These are phyloP conservation scores for Solanum appendiculatum DNA, from an alignment of 257 asterid species.

Conservation along the genomic window DNA sequence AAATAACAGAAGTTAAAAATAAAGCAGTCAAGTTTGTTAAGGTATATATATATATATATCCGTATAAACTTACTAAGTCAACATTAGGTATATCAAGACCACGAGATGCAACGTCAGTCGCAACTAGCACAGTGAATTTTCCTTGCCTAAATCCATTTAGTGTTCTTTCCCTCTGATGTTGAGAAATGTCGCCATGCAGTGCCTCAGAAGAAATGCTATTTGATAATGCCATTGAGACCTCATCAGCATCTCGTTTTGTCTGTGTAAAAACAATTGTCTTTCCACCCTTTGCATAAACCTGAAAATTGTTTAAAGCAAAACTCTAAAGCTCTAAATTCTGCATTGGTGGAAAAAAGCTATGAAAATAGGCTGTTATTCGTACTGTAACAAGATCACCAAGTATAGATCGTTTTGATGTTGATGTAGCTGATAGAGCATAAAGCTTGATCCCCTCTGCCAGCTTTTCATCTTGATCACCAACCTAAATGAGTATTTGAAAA, in stretches of 20 bases:
- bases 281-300: constrained; percentile 95
- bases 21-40: not conserved
- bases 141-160: constrained; percentile 90
- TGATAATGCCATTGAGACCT: constrained; percentile 63
- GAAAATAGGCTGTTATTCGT: constrained; percentile 7
- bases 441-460: constrained; percentile 85
- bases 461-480: constrained; percentile 74
- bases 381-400: constrained; percentile 78
- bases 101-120: constrained; percentile 94
- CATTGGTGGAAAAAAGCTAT: not conserved
- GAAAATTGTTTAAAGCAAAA: not conserved
- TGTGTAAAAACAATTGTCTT: constrained; percentile 85
- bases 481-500: constrained; percentile 29
- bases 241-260: constrained; percentile 97
- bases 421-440: constrained; percentile 55
- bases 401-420: constrained; percentile 61
- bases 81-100: constrained; percentile 95
- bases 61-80: constrained; percentile 62
- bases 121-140: constrained; percentile 84
- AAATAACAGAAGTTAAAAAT: not conserved
- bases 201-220: constrained; percentile 88
- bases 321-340: not conserved
- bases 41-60: not conserved
- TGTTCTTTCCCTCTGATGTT: constrained; percentile 95
- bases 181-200: constrained; percentile 96